These are phyloP conservation scores for Blepharisma japonicum DNA, from an alignment of 73 alveolate species.

Conservation along the genomic window DNA sequence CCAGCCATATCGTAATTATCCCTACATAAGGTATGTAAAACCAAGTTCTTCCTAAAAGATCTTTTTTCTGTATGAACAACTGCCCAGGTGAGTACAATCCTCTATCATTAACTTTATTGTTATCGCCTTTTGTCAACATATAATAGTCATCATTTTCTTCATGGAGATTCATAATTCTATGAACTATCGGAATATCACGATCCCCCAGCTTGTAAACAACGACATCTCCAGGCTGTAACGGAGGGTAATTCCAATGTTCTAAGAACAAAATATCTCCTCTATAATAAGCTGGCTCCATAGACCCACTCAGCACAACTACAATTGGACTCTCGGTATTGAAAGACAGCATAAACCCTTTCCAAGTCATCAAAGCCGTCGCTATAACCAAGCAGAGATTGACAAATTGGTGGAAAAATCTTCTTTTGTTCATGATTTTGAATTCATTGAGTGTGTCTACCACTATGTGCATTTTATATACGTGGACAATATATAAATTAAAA, in stretches of 20 bases:
- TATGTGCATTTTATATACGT: constrained; percentile 41
- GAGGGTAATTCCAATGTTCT: constrained; percentile 63
- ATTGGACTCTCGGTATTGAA: constrained; percentile 88
- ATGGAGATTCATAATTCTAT: constrained; percentile 80
- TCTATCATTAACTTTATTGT: constrained; percentile 94
- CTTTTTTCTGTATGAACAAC: constrained; percentile 70
- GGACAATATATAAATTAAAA: too few relatives aligned
- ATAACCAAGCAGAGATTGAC: constrained; percentile 87
- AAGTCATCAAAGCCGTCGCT: constrained; percentile 91
- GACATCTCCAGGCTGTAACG: constrained; percentile 86
- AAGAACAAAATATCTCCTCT: constrained; percentile 97
- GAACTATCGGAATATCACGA: constrained; percentile 96
- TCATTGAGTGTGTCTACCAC: constrained; percentile 50
- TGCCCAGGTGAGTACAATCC: constrained; percentile 90
- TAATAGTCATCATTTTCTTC: constrained; percentile 35
- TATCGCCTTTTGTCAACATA: constrained; percentile 95
- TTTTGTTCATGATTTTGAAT: constrained; percentile 53
- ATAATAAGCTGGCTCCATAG: constrained; percentile 95
- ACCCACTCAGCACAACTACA: constrained; percentile 95
- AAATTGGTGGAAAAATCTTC: constrained; percentile 69
- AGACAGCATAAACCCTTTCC: constrained; percentile 87
- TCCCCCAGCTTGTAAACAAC: constrained; percentile 87
- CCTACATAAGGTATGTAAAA: constrained; percentile 97
- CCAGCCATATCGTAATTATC: constrained; percentile 83
- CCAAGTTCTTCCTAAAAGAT: constrained; percentile 85